These are phyloP conservation scores for Endocladia muricata DNA, from an alignment of 31 red algal genomes.

Conservation along the genomic window DNA sequence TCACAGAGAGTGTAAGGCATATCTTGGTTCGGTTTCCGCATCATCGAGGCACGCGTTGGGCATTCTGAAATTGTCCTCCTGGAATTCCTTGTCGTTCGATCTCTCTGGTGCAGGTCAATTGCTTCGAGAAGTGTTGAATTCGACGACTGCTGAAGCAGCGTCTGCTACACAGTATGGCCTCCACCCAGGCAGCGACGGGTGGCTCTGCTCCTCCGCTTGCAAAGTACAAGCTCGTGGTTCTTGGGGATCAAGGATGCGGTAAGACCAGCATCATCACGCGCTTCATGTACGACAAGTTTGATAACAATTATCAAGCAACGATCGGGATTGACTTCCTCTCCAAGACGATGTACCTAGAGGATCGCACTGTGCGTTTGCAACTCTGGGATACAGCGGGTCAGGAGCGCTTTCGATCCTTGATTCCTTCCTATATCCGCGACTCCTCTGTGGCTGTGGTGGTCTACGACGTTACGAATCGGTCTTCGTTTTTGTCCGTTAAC, in stretches of 20 bases:
- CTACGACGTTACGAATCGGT: slow-evolving; percentile 93
- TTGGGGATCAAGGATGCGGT: slow-evolving; percentile 95
- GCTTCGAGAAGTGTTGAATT: too few species aligned
- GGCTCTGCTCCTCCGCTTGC: slow-evolving; percentile 79
- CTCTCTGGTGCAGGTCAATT: too few species aligned
- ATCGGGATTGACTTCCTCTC: slow-evolving; percentile 99
- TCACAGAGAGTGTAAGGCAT: too few species aligned
- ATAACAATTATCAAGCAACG: slow-evolving; percentile 98
- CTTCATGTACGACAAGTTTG: slow-evolving; percentile 99
- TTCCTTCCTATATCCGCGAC: slow-evolving; percentile 99
- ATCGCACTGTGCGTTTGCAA: slow-evolving; percentile 98
- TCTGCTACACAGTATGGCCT: too few species aligned
- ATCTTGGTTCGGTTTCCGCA: too few species aligned
- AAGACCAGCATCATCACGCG: slow-evolving; percentile 99
- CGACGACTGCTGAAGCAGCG: too few species aligned
- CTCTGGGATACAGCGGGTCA: slow-evolving; percentile 99
- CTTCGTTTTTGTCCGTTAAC: slow-evolving; percentile 88
- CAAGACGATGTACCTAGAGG: slow-evolving; percentile 99
- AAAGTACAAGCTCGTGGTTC: slow-evolving; percentile 99
- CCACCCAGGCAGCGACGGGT: slow-evolving; percentile 32
- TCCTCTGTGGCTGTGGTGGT: slow-evolving; percentile 98
- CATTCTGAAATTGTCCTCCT: too few species aligned
- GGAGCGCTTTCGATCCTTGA: slow-evolving; percentile 98
- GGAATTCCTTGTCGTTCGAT: too few species aligned
- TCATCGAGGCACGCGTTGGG: too few species aligned